These are phyloP conservation scores for Saccharomyces jurei DNA, from an alignment of 805 yeast species.

Conservation along the genomic window DNA sequence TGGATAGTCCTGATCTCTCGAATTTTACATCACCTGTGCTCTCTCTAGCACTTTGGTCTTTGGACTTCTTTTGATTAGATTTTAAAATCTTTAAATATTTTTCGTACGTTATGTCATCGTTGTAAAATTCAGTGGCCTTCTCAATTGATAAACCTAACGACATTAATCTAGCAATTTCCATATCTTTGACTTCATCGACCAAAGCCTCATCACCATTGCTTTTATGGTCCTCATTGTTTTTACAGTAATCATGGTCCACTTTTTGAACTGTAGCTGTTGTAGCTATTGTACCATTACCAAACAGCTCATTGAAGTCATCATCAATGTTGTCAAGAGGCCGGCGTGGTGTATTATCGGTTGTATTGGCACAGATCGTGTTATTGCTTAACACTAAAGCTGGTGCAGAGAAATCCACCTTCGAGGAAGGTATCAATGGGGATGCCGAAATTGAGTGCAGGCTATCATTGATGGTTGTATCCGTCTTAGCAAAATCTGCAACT, in stretches of 20 bases:
- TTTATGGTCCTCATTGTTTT: not conserved
- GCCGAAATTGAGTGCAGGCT: not conserved
- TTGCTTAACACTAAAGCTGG: not conserved
- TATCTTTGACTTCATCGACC: constrained; percentile 29
- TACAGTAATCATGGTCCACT: not conserved
- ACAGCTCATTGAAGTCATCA: constrained; percentile 19
- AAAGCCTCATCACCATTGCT: constrained; percentile 6
- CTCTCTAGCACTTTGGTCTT: not conserved
- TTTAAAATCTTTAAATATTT: not conserved
- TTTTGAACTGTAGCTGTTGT: not conserved
- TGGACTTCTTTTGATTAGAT: not conserved
- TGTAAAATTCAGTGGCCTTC: constrained; percentile 17
- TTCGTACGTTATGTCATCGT: constrained; percentile 23
- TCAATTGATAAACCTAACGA: constrained; percentile 23
- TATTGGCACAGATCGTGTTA: not conserved
- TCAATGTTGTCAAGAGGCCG: not conserved
- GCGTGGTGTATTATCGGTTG: not conserved
- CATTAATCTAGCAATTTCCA: constrained; percentile 31
- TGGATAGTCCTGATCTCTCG: not conserved
- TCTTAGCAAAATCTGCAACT: not conserved
- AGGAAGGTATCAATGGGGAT: not conserved
- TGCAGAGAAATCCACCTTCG: not conserved
- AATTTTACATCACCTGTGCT: not conserved
- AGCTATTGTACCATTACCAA: constrained; percentile 6
- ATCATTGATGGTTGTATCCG: not conserved